Evolutionary conservation across 257 asterid species (phyloP), one percentile per base, ranked within the genome.

Genomic region (Rauvolfia tetraphylla): DNA sequence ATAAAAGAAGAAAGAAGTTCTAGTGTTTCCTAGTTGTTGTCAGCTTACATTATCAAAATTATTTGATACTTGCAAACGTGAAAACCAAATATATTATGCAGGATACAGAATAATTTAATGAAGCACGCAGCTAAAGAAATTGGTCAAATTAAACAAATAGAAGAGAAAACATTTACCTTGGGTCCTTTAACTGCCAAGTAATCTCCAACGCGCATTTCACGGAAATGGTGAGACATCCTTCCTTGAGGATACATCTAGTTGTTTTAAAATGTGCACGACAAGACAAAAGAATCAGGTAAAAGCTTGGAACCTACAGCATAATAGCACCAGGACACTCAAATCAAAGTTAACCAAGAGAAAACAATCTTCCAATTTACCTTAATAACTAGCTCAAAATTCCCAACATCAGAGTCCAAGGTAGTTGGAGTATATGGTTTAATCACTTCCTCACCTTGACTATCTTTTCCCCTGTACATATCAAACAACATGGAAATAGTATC

Each of bases 231-330:
- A 65, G 99, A 95, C 99, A 95, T 95, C 86, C 98, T 86, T 87
- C 99, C 99, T 95, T 93, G 98, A 36, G 98, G 99, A 85, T 95
- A 95, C 99, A 95, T 95, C 99, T 95, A 81, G 36, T 49, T 77
- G 76, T 27, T 31, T 68, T 20, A 73, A 6, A 75, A 82, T 81
- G 75, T 11, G 38, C 75, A 56, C 8, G 65, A 81, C 13, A 53
- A 44, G 68, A 48, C 17, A 76, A 75, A 71, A 66, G 72, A 39
- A 71, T 70, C 54, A 78, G 83, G 71, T 44, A 59, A 49, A 59
- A 72, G 56, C 63, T n/a, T 25, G 27, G 27, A 71, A n/a, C 41
- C 31, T 17, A 48, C 12, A 56, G 13, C n/a, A n/a, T 8, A 65
- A 46, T 61, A 44, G 48, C 62, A 27, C 54, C 54, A 54, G 54